Evolutionary conservation across 2,329 filamentous ascomycete species (phyloP), one percentile per base, ranked within the genome.

Genomic region (Trichoderma polysporum): DNA sequence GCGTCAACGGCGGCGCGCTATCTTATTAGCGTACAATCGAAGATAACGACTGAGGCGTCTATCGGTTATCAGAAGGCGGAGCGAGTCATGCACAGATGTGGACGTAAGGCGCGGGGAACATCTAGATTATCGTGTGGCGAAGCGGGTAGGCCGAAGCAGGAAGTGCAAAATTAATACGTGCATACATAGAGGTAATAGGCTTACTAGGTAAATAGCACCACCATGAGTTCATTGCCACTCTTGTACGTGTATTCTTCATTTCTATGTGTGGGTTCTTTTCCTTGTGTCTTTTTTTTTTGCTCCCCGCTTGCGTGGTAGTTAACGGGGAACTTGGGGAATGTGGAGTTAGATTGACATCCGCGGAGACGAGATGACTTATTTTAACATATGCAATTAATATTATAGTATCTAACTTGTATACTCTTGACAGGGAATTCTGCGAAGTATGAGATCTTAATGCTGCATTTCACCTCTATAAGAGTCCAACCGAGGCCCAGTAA

Each of bases 401-500:
- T 33, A n/a, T 29, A 47, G 17, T 59, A 25, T 27, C 57, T 49
- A 50, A 6, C 22, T 19, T 10, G 1, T 22, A 49, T 31, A 8
- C 1, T 49, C n/a, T 17, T 22, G n/a, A 49, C 13, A 60, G 57
- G 29, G 17, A n/a, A 33, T 1, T 49, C n/a, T 19, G 27, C 13
- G 22, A 49, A 17, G 17, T 47, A 49, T 33, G 13, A 52, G 7
- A 39, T 39, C 1, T 54, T 17, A 67, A n/a, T 67, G 35, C 17
- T 63, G 41, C 17, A 39, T 22, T n/a, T 67, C 65, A 25, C 31
- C 41, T 25, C 25, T 45, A 4, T 64, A 67, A 15, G 17, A 27
- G 4, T 63, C 65, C 37, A 64, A 10, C 22, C 68, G 68, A 1
- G 72, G 72, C 0, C 72, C 72, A 8, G 70, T 72, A 59, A 73